Evolutionary conservation across 2,329 filamentous ascomycete species (phyloP).

Genomic region (Ophiocordyceps unilateralis): DNA sequence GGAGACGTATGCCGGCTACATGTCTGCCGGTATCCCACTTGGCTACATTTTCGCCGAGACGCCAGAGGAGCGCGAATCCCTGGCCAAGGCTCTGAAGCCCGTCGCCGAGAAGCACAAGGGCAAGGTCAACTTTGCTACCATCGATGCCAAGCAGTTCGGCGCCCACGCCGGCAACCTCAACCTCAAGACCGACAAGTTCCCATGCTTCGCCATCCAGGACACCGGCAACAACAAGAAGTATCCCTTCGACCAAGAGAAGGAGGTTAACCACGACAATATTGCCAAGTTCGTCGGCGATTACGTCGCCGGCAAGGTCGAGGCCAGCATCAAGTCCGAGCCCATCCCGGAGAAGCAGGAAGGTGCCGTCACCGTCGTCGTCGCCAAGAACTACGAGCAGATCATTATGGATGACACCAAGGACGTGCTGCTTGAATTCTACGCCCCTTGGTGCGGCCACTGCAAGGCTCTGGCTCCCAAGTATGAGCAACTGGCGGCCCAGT

Average conservation of each 20-base stretch:
- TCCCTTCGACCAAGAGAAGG: constrained; percentile 73
- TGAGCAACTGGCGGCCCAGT: constrained; percentile 71
- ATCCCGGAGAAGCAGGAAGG: constrained; percentile 88
- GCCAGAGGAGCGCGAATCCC: constrained; percentile 67
- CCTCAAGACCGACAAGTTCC: constrained; percentile 89
- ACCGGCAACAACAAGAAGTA: constrained; percentile 92
- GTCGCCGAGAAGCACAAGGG: constrained; percentile 86
- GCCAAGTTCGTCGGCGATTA: constrained; percentile 76
- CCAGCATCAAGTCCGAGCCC: constrained; percentile 96
- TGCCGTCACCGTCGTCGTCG: constrained; percentile 73
- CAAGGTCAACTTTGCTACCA: constrained; percentile 92
- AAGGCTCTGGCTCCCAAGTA: constrained; percentile 95
- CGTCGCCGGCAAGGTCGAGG: constrained; percentile 70
- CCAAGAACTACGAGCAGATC: constrained; percentile 81
- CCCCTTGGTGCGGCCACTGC: constrained; percentile 99
- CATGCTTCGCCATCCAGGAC: constrained; percentile 94
- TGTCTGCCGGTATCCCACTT: constrained; percentile 78
- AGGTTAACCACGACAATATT: constrained; percentile 56
- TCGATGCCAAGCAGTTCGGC: constrained; percentile 86
- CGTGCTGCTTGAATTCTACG: constrained; percentile 95
- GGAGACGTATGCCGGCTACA: constrained; percentile 92
- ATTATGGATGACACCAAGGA: constrained; percentile 93
- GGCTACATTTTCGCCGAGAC: constrained; percentile 97
- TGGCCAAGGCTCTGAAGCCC: constrained; percentile 63
- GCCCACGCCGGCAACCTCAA: constrained; percentile 94